Evolutionary conservation across 2,329 filamentous ascomycete species (phyloP).

Genomic region (Exophiala calicioides): DNA sequence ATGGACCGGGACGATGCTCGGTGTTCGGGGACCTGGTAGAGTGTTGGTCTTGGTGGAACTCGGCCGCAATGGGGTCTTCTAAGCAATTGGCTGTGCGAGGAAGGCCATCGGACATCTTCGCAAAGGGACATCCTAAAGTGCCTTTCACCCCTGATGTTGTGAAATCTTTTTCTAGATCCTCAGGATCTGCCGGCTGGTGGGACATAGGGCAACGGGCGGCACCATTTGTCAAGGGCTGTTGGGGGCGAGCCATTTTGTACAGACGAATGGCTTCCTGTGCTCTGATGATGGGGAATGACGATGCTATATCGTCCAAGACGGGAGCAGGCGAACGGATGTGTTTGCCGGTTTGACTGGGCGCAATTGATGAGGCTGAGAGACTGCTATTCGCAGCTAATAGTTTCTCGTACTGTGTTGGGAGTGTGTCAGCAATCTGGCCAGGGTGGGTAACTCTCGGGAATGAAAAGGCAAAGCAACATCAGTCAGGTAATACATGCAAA

Average conservation of each 20-base stretch:
- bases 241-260: conserved; percentile 20
- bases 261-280: conserved; percentile 13
- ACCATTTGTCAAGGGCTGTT: conserved; percentile 2
- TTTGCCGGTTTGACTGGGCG: conserved; percentile 15
- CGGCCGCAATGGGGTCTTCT: conserved; percentile 54
- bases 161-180: conserved; percentile 80
- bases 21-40: conserved; percentile 53
- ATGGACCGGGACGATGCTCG: conserved; percentile 63
- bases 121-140: conserved; percentile 79
- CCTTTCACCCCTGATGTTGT: conserved; percentile 82
- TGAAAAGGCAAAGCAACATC: conserved; percentile 34
- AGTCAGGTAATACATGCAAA: conserved; percentile 56
- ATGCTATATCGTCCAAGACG: conserved; percentile 46
- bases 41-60: conserved; percentile 45
- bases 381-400: conserved; percentile 33
- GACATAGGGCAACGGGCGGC: conserved; percentile 32
- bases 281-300: conserved; percentile 6
- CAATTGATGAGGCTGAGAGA: conserved; percentile 15
- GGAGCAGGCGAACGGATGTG: conserved; percentile 43
- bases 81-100: conserved; percentile 42
- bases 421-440: conserved; percentile 33
- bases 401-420: conserved; percentile 37
- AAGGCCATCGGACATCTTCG: conserved; percentile 47
- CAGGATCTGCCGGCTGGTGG: conserved; percentile 18
- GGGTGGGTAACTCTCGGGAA: conserved; percentile 17